Base-by-base conservation (phyloP, 306 rosid species). In the Cucumis hystrix region DNA sequence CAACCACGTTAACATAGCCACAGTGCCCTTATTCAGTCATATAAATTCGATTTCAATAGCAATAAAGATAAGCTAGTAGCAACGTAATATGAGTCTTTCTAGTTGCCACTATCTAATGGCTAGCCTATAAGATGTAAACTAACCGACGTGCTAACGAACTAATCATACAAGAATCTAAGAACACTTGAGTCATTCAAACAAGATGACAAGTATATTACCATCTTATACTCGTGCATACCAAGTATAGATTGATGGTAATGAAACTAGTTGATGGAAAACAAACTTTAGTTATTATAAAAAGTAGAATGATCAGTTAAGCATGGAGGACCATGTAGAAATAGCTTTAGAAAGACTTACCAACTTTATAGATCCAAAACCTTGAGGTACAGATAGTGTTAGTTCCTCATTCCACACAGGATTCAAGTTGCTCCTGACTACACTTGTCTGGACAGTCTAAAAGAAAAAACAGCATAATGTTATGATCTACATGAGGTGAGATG, bases 341-440 rank as follows among this genome's bases (percentile, higher is more conserved):
- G 62, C 49, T 28, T 60, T 71, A 79, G 82, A 72, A 72, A 51
- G 58, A 14, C 92, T 61, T 91, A 90, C 99, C 99, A 96, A 78
- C 82, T 92, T 93, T 78, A 96, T 54, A 49, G 88, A 74, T 79
- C 99, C 98, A 79, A 39, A 96, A 52, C 58, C 56, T 79, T 89
- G 91, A 33, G 99, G 99, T 82, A 96, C 97, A 60, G 98, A 96
- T 73, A 96, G 89, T 98, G 89, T 96, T 83, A 85, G 93, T 72
- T 96, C 99, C 86, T 92, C 98, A 83, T 96, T 89, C 99, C 99
- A 96, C 75, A 96, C 96, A 33, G 99, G 99, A 80, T 96, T 96
- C 91, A 96, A 87, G 90, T 96, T 92, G 82, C 99, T 96, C 73
- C 57, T 82, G 4, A 83, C 3, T 68, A 92, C 78, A 58, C 64